phyloP scores from a whole-genome alignment of 148 eudicot species.

The Rhododendron griersonianum region DNA sequence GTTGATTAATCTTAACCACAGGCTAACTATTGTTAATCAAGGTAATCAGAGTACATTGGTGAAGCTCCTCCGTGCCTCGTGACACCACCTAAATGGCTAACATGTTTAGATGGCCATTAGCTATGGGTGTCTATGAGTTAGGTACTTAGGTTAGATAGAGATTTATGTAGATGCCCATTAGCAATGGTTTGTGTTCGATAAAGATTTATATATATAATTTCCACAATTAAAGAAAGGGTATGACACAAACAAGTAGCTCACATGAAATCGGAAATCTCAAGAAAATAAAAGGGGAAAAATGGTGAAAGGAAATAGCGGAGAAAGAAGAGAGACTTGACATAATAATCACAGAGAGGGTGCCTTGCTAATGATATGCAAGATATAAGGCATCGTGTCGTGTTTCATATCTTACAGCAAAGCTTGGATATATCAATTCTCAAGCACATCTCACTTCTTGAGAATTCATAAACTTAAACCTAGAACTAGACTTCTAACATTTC shows the following conservation, averaged over 20 bases:
- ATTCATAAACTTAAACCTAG: background rate
- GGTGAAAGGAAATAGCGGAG: background rate
- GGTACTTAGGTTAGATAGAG: too few relatives aligned
- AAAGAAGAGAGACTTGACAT: background rate
- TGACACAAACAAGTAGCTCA: background rate
- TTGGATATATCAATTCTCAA: background rate
- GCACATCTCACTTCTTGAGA: background rate
- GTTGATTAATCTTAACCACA: background rate
- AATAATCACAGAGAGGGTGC: background rate
- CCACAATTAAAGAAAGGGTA: background rate
- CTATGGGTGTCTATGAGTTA: too few relatives aligned
- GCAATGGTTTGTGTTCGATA: background rate
- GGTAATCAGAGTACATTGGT: background rate
- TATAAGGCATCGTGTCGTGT: background rate
- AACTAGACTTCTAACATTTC: background rate
- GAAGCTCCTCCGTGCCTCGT: background rate
- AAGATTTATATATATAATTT: background rate
- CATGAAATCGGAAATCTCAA: background rate
- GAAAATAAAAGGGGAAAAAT: background rate
- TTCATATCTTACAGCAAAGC: background rate
- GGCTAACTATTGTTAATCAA: background rate
- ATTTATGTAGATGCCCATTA: background rate
- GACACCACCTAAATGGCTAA: background rate
- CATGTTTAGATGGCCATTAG: background rate
- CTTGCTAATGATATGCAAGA: background rate